These are phyloP conservation scores for Mycena polygramma DNA, from an alignment of 768 basidiomycete genomes.

Conservation along the genomic window DNA sequence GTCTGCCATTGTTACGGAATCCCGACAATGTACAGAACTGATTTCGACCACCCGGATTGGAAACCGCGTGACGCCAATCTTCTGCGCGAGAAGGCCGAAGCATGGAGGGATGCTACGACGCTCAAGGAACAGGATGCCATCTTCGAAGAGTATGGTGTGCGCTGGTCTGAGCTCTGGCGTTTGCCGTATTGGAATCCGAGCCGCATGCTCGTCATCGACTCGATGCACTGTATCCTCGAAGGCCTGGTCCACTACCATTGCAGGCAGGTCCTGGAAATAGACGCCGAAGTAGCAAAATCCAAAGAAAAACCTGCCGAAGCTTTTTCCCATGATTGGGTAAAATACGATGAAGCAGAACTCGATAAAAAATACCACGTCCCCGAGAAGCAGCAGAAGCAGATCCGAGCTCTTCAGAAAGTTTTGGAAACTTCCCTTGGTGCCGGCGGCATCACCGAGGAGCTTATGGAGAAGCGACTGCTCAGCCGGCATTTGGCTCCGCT, in stretches of 20 bases:
- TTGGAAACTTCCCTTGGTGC: not conserved
- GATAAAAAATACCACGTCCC: not conserved
- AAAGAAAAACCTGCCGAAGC: not conserved
- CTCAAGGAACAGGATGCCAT: slow-evolving; percentile 32
- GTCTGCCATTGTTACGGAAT: slow-evolving; percentile 40
- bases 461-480: not conserved
- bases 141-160: slow-evolving; percentile 35
- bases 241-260: slow-evolving; percentile 39
- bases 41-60: slow-evolving; percentile 32
- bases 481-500: not conserved
- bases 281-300: slow-evolving; percentile 1
- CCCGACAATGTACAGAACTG: slow-evolving; percentile 20
- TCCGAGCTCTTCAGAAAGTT: not conserved
- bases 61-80: slow-evolving; percentile 12
- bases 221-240: slow-evolving; percentile 48
- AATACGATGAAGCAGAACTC: too few relatives aligned
- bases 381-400: not conserved
- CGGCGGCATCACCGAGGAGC: not conserved
- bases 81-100: slow-evolving; percentile 29
- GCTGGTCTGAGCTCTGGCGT: slow-evolving; percentile 42
- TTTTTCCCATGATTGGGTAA: slow-evolving; percentile 8
- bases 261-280: slow-evolving; percentile 32
- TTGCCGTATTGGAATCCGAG: slow-evolving; percentile 47
- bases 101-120: slow-evolving; percentile 28
- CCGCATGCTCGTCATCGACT: slow-evolving; percentile 43